phyloP scores from a whole-genome alignment of 768 basidiomycete species.

The Coprinellus aureogranulatus region DNA sequence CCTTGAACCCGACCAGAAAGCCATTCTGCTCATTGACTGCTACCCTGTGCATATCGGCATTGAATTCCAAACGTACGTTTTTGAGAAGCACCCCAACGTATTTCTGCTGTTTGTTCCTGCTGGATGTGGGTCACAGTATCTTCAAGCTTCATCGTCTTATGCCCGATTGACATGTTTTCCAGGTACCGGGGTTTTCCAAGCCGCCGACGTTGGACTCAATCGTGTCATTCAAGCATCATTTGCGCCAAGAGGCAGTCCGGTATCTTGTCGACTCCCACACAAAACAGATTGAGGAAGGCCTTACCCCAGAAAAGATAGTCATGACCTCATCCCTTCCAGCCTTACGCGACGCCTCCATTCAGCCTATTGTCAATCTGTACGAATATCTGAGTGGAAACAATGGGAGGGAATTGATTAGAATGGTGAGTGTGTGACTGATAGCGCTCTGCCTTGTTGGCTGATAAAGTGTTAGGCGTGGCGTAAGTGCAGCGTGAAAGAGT shows the following conservation, averaged over 20 bases:
- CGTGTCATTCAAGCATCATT: conserved; percentile 22
- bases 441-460: neutral
- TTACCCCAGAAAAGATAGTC: conserved; percentile 11
- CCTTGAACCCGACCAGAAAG: conserved; percentile 16
- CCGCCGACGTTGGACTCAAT: conserved; percentile 29
- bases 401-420: neutral
- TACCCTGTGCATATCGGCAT: conserved; percentile 27
- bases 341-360: conserved; percentile 19
- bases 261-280: conserved; percentile 17
- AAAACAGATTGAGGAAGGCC: conserved; percentile 12
- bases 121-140: conserved; percentile 16
- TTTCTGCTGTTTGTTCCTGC: conserved; percentile 24
- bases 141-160: neutral
- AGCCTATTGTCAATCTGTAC: conserved; percentile 14
- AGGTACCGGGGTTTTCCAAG: conserved; percentile 19
- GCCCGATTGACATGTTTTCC: too few species aligned
- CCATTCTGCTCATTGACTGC: conserved; percentile 22
- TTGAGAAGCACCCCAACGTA: conserved; percentile 16
- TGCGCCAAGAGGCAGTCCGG: conserved; percentile 15
- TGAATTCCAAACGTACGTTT: conserved; percentile 18
- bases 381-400: conserved; percentile 8
- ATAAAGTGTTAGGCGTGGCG: conserved; percentile 12
- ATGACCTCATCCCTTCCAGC: neutral
- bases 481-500: conserved; percentile 13
- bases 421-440: neutral